Evolutionary conservation across 2,329 filamentous ascomycete species (phyloP).

Genomic region (Talaromyces funiculosus): DNA sequence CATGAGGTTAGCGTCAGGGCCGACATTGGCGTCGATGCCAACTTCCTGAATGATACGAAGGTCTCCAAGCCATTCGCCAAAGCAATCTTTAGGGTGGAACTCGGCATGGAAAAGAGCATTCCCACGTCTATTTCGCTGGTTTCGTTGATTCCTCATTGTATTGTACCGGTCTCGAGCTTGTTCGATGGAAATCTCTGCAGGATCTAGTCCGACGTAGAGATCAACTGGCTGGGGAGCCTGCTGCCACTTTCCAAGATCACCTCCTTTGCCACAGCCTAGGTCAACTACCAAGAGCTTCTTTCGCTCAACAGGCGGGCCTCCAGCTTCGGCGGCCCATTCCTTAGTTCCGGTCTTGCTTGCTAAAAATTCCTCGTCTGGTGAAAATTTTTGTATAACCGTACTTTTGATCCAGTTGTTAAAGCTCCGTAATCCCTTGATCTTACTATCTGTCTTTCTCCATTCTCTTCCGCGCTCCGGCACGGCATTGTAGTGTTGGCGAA

Average conservation of each 20-base stretch:
- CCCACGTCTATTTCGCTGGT: slow-evolving; percentile 49
- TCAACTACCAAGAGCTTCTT: slow-evolving; percentile 77
- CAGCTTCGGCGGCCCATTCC: slow-evolving; percentile 39
- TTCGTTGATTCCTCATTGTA: slow-evolving; percentile 58
- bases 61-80: slow-evolving; percentile 74
- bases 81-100: slow-evolving; percentile 90
- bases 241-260: slow-evolving; percentile 94
- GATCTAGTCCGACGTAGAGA: slow-evolving; percentile 89
- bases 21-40: slow-evolving; percentile 72
- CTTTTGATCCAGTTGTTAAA: slow-evolving; percentile 99
- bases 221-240: slow-evolving; percentile 85
- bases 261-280: slow-evolving; percentile 94
- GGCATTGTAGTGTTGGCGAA: slow-evolving; percentile 90
- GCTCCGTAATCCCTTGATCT: slow-evolving; percentile 87
- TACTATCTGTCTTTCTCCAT: slow-evolving; percentile 89
- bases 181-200: slow-evolving; percentile 83
- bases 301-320: slow-evolving; percentile 27
- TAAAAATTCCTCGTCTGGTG: slow-evolving; percentile 67
- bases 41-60: slow-evolving; percentile 78
- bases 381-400: slow-evolving; percentile 94
- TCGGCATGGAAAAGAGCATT: slow-evolving; percentile 71
- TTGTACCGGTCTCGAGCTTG: slow-evolving; percentile 82
- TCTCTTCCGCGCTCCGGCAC: slow-evolving; percentile 89
- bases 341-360: slow-evolving; percentile 44
- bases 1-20: slow-evolving; percentile 49